phyloP scores from a whole-genome alignment of 73 alveolate species.

The Symbiodinium natans region DNA sequence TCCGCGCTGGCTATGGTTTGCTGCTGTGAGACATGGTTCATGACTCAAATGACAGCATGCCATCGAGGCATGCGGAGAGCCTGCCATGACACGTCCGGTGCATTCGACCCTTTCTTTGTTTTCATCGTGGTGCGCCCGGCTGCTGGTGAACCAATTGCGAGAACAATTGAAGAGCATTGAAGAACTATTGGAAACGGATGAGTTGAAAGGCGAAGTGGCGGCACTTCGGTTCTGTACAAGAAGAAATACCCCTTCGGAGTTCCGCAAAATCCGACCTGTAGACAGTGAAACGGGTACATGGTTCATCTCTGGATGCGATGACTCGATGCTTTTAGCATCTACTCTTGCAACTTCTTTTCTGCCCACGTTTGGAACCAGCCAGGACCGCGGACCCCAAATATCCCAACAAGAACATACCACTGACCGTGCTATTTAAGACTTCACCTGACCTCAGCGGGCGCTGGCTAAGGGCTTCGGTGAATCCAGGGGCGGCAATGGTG shows the following conservation, averaged over 20 bases:
- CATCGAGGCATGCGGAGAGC: no score
- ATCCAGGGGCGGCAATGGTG: constrained; percentile 21
- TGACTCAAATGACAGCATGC: no score
- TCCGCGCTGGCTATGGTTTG: no score
- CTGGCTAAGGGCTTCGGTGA: neutral
- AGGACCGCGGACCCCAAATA: neutral
- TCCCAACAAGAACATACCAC: neutral
- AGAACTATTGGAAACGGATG: constrained; percentile 5
- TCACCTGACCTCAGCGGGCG: constrained; percentile 3
- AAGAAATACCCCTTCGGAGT: constrained; percentile 20
- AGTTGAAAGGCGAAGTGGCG: neutral
- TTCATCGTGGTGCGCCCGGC: neutral
- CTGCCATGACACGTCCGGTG: no score
- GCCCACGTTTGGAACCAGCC: neutral
- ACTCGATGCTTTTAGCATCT: neutral
- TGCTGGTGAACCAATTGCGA: neutral
- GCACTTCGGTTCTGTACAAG: constrained; percentile 17
- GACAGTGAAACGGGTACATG: neutral
- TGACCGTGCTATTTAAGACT: no score
- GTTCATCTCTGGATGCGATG: neutral
- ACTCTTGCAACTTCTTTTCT: neutral
- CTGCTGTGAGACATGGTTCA: no score
- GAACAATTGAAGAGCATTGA: neutral
- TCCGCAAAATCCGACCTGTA: constrained; percentile 11
- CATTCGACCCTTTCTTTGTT: no score